Base-by-base conservation (phyloP, 108 stramenopile species). In the Skeletonema marinoi region DNA sequence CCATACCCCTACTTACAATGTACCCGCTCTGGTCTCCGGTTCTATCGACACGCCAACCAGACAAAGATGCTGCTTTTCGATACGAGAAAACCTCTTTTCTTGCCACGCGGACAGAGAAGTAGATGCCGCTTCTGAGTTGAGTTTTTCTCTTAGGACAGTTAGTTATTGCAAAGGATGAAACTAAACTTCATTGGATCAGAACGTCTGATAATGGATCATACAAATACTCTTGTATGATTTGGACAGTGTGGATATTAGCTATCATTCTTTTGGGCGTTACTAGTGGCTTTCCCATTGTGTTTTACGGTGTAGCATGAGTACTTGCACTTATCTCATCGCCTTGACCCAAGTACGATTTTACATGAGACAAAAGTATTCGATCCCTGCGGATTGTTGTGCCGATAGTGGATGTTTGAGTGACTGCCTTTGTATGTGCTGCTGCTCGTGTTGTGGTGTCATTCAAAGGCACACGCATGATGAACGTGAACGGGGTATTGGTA, bases 391-490 rank as follows among this genome's bases (percentile, higher is more conserved):
- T 17, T 68, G 67, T 46, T 68, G 46, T 51, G 44, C 16, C 4
- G 44, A 46, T 46, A 33, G 33, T 30, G 42, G 42, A 30, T 44
- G 67, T 4, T 68, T 46, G 25, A 29, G 51, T 51, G 67, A 68
- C 19, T 68, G 67, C 16, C 31, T 31, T 10, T 68, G 67, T 14
- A 32, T 31, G 9, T 50, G 29, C 2, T 68, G 46, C 25, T 68
- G 67, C 3, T n/a, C 33, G 46, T 50, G 48, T 19, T 68, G 67
- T 51, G 31, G 13, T 6, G 13, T 68, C 3, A 51, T 46, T 51
- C 67, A 68, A 14, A 68, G 25, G 3, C 67, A 68, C 32, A 68
- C 67, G 31, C 67, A 68, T 51, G 67, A 68, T 50, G 46, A 68
- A n/a, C n/a, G n/a, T n/a, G n/a, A 12, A 7, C 0, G 10, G 4